phyloP scores from a whole-genome alignment of 2,329 filamentous ascomycete genomes.

The Cercospora zeae-maydis region DNA sequence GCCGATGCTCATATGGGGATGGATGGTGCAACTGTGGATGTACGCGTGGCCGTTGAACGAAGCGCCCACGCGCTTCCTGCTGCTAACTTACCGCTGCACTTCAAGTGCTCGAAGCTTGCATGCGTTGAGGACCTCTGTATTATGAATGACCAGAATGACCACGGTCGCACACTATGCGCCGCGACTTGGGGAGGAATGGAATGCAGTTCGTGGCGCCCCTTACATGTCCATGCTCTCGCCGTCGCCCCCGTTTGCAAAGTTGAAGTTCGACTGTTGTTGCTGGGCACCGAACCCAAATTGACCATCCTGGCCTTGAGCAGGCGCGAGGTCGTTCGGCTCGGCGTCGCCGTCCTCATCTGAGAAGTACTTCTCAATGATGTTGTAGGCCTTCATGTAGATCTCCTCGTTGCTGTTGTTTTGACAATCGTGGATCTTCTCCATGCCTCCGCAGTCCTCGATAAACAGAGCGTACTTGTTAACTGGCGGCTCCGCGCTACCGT shows the following conservation, averaged over 20 bases:
- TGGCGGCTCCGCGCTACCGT: slow-evolving; percentile 64
- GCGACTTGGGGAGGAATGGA: background rate
- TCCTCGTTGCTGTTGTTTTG: slow-evolving; percentile 99
- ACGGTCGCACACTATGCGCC: background rate
- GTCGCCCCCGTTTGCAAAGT: slow-evolving; percentile 77
- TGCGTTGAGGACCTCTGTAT: background rate
- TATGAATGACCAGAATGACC: background rate
- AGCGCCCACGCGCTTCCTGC: background rate
- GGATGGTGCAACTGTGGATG: background rate
- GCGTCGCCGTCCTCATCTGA: slow-evolving; percentile 88
- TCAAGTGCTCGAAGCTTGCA: background rate
- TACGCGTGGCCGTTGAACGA: background rate
- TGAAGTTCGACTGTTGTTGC: slow-evolving; percentile 79
- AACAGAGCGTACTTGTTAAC: slow-evolving; percentile 97
- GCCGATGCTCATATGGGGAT: slow-evolving; percentile 17
- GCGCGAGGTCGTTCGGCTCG: slow-evolving; percentile 77
- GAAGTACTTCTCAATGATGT: slow-evolving; percentile 99
- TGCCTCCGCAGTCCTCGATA: slow-evolving; percentile 96
- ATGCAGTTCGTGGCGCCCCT: background rate
- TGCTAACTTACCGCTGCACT: slow-evolving; percentile 16
- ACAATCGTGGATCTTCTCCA: slow-evolving; percentile 99
- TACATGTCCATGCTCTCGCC: slow-evolving; percentile 60
- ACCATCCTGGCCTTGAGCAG: slow-evolving; percentile 67
- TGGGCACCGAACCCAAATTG: slow-evolving; percentile 74
- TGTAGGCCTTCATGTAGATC: slow-evolving; percentile 99